Evolutionary conservation across 768 basidiomycete genomes (phyloP), one percentile per base, ranked within the genome.

Genomic region (Tephrocybe sp.): DNA sequence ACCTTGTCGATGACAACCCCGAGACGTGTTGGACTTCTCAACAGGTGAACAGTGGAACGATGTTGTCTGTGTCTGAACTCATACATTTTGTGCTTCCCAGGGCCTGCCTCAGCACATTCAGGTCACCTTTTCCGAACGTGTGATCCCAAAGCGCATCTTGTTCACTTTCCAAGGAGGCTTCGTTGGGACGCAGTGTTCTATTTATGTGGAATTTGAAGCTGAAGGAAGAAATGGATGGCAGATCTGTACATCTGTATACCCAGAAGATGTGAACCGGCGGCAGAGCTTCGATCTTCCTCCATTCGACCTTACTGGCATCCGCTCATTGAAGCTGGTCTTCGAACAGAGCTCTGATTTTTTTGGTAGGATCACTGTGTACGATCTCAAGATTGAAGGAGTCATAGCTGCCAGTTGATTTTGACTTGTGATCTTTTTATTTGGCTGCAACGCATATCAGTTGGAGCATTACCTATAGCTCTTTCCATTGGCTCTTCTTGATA

Each of bases 1-100:
- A 81, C 62, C 75, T 92, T 18, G 76, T 82, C 24, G 90, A 92
- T 60, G 73, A 76, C 21, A 87, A 73, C 57, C 80, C 83, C 48
- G 90, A 89, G 64, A 92, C 89, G 7, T 92, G 90, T 65, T 92
- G 90, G 89, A 85, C 88, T 20, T 90, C 89, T 14, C 84, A 85
- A 66, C 86, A 88, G 77, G 89, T 87, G 52, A 40, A 25, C 26
- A 25, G 2, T 21, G 38, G 5, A n/a, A n/a, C n/a, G n/a, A n/a
- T 36, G 38, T 20, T 6, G 41, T 41, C 25, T 41, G 0, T 9
- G 2, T 40, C 17, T 30, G 6, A 21, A 36, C 28, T 24, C 20
- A 34, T 4, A 32, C 2, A 7, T 40, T 1, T 28, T n/a, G 10
- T 18, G 11, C 33, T 11, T 38, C n/a, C 58, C 17, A 92, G 90